Base-by-base conservation (phyloP, 805 yeast genomes). In the Clavispora santaluciae region DNA sequence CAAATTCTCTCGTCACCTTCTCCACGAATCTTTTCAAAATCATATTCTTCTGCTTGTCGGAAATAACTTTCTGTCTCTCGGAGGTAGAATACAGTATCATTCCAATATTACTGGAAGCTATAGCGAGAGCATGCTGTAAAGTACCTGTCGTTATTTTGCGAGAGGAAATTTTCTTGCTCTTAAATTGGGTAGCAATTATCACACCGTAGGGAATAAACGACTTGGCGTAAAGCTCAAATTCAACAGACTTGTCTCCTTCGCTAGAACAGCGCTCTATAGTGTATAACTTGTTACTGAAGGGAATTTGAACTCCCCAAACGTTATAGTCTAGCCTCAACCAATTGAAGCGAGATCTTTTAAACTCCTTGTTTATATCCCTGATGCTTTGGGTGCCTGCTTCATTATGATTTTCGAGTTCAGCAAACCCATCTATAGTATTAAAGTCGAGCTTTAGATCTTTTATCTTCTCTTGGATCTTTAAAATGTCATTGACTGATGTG, bases 341-440 rank as follows among this genome's bases (percentile, higher is more conserved):
- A 11, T 29, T 12, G 3, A 54, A 33, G 2, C 22, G 28, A 34
- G 52, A 40, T 6, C 41, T 15, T 16, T 37, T 22, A 23, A 65
- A 42, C 4, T 44, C 45, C 11, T 38, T 26, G 33, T 50, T 48
- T 1, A 60, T 50, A 2, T 20, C 36, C 3, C 38, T 40, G 5
- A 40, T 29, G 6, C 42, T 36, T n/a, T 46, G 42, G 35, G 35
- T 54, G 8, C 33, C 21, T 9, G n/a, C 18, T n/a, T 35, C 9
- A 16, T 30, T 29, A 12, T 22, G 16, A n/a, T 15, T 30, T 18
- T 25, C 31, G 17, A 49, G 34, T 23, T 38, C 63, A 8, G 58
- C 50, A 40, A 73, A 66, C 3, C 68, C 66, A 30, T 68, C 67
- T 43, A 64, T 64, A 1, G 75, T 62, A 3, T 63, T 59, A 42